These are phyloP conservation scores for Aphanomyces stellatus DNA, from an alignment of 352 stramenopile species.

Conservation along the genomic window DNA sequence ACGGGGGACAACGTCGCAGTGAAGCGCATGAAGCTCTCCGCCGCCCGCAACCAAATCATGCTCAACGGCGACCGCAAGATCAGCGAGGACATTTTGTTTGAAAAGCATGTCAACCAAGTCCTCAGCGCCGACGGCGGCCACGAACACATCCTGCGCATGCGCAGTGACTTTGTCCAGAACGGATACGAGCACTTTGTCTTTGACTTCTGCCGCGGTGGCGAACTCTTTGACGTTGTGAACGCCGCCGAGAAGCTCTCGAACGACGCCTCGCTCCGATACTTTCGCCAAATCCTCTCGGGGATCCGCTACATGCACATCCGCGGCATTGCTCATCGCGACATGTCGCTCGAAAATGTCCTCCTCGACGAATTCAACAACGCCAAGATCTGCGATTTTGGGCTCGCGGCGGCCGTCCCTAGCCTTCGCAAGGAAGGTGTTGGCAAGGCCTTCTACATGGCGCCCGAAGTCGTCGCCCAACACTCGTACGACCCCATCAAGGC, in stretches of 20 bases:
- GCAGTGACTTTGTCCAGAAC: constrained; percentile 74
- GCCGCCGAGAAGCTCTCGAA: constrained; percentile 54
- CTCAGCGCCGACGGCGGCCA: constrained; percentile 57
- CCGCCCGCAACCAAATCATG: constrained; percentile 12
- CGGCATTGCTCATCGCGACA: constrained; percentile 75
- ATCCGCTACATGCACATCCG: constrained; percentile 62
- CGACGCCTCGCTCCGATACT: constrained; percentile 53
- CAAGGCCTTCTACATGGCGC: constrained; percentile 55
- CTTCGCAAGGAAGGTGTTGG: constrained; percentile 38
- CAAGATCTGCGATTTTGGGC: constrained; percentile 68
- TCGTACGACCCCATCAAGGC: constrained; percentile 38
- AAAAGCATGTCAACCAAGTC: constrained; percentile 62
- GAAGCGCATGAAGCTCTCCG: constrained; percentile 44
- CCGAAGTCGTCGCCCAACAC: constrained; percentile 34
- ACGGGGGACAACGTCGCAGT: constrained; percentile 63
- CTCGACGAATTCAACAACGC: constrained; percentile 67
- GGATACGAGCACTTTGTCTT: constrained; percentile 77
- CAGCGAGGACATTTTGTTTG: constrained; percentile 68
- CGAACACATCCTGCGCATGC: constrained; percentile 51
- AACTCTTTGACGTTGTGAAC: constrained; percentile 76
- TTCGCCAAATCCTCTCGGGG: constrained; percentile 58
- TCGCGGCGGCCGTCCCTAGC: constrained; percentile 31
- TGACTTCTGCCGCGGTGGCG: constrained; percentile 55
- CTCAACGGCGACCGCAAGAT: constrained; percentile 45
- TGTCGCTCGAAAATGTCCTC: constrained; percentile 90